phyloP scores from a whole-genome alignment of 2,329 filamentous ascomycete species.

The Alternaria consortialis region DNA sequence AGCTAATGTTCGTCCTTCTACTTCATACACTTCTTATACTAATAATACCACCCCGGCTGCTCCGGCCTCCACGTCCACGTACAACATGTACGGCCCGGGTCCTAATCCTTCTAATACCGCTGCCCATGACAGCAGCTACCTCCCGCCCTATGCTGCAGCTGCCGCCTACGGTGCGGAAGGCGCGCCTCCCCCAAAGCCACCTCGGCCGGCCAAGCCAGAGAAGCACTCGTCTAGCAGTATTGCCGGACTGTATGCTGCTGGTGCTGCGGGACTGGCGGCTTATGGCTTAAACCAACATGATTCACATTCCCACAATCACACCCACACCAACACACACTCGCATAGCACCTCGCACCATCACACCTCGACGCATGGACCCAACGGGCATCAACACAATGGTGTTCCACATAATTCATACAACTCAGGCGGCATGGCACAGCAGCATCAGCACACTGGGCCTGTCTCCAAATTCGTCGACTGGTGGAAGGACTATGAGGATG shows the following conservation, averaged over 20 bases:
- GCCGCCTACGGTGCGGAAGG: conserved; percentile 23
- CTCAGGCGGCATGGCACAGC: conserved; percentile 54
- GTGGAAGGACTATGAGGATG: conserved; percentile 71
- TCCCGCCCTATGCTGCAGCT: conserved; percentile 41
- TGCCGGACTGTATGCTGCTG: conserved; percentile 57
- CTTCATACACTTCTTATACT: conserved; percentile 36
- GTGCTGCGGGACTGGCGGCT: conserved; percentile 57
- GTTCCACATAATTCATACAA: conserved; percentile 31
- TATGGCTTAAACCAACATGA: conserved; percentile 56
- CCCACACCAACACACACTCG: conserved; percentile 37
- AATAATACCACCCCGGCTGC: conserved; percentile 30
- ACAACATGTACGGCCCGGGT: conserved; percentile 41
- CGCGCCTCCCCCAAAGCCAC: conserved; percentile 44
- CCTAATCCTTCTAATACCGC: conserved; percentile 34
- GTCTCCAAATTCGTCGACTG: conserved; percentile 66
- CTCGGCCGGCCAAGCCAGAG: conserved; percentile 51
- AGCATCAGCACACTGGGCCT: conserved; percentile 64
- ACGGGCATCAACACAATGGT: conserved; percentile 34
- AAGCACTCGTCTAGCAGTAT: conserved; percentile 56
- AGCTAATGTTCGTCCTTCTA: conserved; percentile 36
- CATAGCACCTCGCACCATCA: conserved; percentile 31
- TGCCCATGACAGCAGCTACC: conserved; percentile 46
- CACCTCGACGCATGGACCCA: conserved; percentile 42
- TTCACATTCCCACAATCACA: conserved; percentile 29
- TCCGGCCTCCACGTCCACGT: conserved; percentile 17